Evolutionary conservation across 2,329 filamentous ascomycete genomes (phyloP).

Genomic region (Paecilomyces formosus): DNA sequence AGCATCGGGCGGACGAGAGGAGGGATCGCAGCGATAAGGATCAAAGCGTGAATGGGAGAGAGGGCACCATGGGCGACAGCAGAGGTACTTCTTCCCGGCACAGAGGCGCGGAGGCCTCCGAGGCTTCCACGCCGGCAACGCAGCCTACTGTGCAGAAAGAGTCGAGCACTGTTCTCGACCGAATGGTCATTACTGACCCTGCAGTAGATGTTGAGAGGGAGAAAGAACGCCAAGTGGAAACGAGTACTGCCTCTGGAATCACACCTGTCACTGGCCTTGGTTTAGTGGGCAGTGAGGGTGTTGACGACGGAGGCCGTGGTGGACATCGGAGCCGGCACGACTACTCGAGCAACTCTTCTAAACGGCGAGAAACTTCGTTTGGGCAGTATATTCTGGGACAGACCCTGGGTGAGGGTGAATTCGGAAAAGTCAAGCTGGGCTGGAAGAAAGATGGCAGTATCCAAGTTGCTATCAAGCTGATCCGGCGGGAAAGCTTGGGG

Average conservation of each 20-base stretch:
- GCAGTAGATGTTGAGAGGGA: slow-evolving; percentile 66
- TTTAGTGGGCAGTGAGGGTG: slow-evolving; percentile 43
- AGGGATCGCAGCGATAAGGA: slow-evolving; percentile 22
- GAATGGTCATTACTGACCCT: slow-evolving; percentile 68
- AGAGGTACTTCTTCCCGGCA: slow-evolving; percentile 38
- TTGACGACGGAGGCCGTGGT: slow-evolving; percentile 35
- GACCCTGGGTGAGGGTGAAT: slow-evolving; percentile 94
- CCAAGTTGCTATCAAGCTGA: slow-evolving; percentile 95
- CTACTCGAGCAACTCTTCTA: slow-evolving; percentile 43
- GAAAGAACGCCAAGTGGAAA: slow-evolving; percentile 60
- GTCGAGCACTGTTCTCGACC: slow-evolving; percentile 70
- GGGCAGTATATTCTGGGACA: slow-evolving; percentile 94
- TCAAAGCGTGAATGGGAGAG: slow-evolving; percentile 34
- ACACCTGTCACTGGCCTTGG: slow-evolving; percentile 42
- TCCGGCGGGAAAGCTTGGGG: slow-evolving; percentile 83
- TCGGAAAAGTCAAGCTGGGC: slow-evolving; percentile 96
- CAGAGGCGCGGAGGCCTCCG: slow-evolving; percentile 39
- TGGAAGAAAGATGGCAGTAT: slow-evolving; percentile 95
- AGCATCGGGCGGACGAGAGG: slow-evolving; percentile 29
- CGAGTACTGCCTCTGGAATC: slow-evolving; percentile 37
- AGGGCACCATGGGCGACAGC: slow-evolving; percentile 33
- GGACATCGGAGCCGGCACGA: slow-evolving; percentile 46
- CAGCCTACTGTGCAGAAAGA: slow-evolving; percentile 57
- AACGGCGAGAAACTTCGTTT: slow-evolving; percentile 75
- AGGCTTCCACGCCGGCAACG: slow-evolving; percentile 16